Evolutionary conservation across 2,329 filamentous ascomycete genomes (phyloP), one percentile per base, ranked within the genome.

Genomic region (Aspergillus spinulosporus): DNA sequence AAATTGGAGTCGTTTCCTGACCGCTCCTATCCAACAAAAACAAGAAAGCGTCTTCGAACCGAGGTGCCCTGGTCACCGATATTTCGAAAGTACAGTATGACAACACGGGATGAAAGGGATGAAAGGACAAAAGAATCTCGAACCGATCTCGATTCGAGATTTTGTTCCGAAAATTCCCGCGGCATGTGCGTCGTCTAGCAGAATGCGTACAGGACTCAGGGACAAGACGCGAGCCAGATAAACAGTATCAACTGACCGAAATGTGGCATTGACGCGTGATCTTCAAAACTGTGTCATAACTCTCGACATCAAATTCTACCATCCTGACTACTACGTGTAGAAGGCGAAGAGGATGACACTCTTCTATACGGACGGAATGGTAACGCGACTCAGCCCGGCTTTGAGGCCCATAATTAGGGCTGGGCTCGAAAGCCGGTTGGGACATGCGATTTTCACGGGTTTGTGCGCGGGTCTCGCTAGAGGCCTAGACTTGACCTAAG

Each of bases 381-480:
- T 12, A 44, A 7, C 31, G 31, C 42, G 40, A 14, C 28, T 45
- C 26, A 29, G 43, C 26, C 34, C 34, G 34, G 4, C 7, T 12
- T 12, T 12, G 15, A 32, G 50, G 50, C 12, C 50, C 50, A 53
- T 53, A 14, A 39, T 46, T 53, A 53, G 50, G 50, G 50, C 50
- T 53, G 32, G 49, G 42, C 14, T 21, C n/a, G 14, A 42, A 42
- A 42, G 39, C 39, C 39, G 15, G 21, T 14, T 14, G 7, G 39
- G 39, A 21, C 14, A 21, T 14, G 14, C 15, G 36, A 29, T 28
- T 32, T 37, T 15, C 7, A 15, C 39, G 48, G 32, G 37, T 42
- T 56, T 59, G 57, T 59, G 52, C 49, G 57, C 47, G 42, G 57
- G 47, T 45, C 52, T 62, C 59, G 59, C 57, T 59, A 56, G 57